Evolutionary conservation across 1,139 yeast genomes (phyloP).

Genomic region (Yamadazyma membranifaciens): DNA sequence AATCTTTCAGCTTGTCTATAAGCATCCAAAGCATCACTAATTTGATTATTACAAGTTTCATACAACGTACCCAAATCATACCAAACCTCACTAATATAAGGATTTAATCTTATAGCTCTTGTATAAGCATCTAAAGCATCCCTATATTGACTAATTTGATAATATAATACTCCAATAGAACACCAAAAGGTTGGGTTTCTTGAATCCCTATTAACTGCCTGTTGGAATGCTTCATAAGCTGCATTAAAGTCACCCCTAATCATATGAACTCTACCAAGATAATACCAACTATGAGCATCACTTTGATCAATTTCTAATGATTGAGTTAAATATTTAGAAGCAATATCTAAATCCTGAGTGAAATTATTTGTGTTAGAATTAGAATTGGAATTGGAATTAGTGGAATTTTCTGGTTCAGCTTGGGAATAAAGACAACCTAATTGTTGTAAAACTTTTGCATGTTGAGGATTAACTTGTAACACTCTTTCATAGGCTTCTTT

Average conservation of each 20-base stretch:
- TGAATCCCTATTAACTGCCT: conserved; percentile 94
- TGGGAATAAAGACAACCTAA: conserved; percentile 94
- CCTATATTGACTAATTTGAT: conserved; percentile 91
- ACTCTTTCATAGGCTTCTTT: conserved; percentile 95
- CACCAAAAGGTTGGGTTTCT: conserved; percentile 99
- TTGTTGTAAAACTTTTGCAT: conserved; percentile 93
- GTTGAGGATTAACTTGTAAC: conserved; percentile 83
- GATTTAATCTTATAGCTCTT: conserved; percentile 90
- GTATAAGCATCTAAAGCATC: conserved; percentile 98
- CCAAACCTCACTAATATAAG: conserved; percentile 97
- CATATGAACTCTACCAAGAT: conserved; percentile 95
- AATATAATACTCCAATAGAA: conserved; percentile 93
- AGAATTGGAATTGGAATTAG: conserved; percentile 14
- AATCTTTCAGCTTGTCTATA: conserved; percentile 93
- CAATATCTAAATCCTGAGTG: conserved; percentile 76
- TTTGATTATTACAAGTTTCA: conserved; percentile 95
- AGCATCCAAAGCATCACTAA: conserved; percentile 93
- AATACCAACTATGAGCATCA: conserved; percentile 97
- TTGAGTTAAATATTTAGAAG: conserved; percentile 77
- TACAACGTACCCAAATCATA: conserved; percentile 95
- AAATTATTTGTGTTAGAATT: conserved; percentile 20
- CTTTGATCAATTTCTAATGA: conserved; percentile 84
- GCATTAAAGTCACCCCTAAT: conserved; percentile 91
- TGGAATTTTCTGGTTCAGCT: conserved; percentile 37
- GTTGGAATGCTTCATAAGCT: conserved; percentile 98